Percentiles rank a stretch among this genome's conserved stretches.
Evolutionary conservation across 805 yeast species (phyloP).

Genomic region (Starmerella sirachaensis): DNA sequence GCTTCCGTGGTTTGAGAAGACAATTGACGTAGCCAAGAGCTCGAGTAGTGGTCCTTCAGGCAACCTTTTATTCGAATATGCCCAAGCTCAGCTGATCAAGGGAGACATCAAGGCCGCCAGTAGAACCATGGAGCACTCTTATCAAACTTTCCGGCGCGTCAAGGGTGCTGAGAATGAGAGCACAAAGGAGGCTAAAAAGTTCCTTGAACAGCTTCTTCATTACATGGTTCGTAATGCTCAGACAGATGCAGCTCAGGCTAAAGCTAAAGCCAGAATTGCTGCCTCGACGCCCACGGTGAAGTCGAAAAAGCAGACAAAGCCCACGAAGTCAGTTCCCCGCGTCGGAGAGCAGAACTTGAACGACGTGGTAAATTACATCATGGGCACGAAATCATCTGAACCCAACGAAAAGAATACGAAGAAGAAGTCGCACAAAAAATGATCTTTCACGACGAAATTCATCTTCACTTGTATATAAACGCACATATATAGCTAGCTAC

Average conservation of each 20-base stretch:
- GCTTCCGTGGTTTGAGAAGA: constrained; percentile 39
- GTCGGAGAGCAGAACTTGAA: constrained; percentile 38
- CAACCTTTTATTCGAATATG: constrained; percentile 54
- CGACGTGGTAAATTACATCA: constrained; percentile 52
- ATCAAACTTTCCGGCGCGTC: constrained; percentile 41
- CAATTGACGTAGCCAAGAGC: constrained; percentile 46
- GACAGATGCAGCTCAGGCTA: constrained; percentile 3
- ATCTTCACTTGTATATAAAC: neutral
- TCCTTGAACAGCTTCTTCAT: constrained; percentile 46
- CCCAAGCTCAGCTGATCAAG: constrained; percentile 43
- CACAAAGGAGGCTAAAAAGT: constrained; percentile 55
- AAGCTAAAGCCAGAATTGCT: constrained; percentile 18
- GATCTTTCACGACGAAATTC: neutral
- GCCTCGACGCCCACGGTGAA: no score
- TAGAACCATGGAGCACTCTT: constrained; percentile 44
- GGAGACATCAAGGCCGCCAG: constrained; percentile 46
- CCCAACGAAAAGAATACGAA: neutral
- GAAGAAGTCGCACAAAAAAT: neutral
- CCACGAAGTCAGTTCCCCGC: neutral
- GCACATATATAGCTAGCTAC: neutral
- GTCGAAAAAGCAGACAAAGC: neutral
- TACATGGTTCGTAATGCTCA: constrained; percentile 32
- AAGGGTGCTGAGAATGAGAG: constrained; percentile 58
- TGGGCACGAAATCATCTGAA: constrained; percentile 8
- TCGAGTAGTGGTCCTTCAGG: constrained; percentile 50